A percentile compares a stretch with the other conserved stretches of the same genome.
phyloP scores from a whole-genome alignment of 176 grass and related monocot genomes.

The Coix lacrymajobi region DNA sequence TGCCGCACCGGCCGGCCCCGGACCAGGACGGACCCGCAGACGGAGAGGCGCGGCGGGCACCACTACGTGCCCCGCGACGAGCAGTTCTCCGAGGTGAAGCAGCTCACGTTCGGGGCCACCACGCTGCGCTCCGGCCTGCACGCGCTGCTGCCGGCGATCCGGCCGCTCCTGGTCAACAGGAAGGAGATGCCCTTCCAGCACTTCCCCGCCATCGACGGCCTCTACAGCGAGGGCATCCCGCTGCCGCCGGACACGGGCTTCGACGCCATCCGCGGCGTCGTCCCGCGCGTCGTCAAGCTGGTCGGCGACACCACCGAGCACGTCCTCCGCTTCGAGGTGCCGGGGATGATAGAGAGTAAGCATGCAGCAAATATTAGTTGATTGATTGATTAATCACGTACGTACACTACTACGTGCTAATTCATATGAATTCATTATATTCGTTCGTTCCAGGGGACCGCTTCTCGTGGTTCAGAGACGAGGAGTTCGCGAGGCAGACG shows the following conservation, averaged over 20 bases:
- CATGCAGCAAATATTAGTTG: too few relatives aligned
- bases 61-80: slow-evolving; percentile 73
- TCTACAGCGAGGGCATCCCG: slow-evolving; percentile 58
- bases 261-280: slow-evolving; percentile 20
- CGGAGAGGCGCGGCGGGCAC: slow-evolving; percentile 34
- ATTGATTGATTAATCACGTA: too few relatives aligned
- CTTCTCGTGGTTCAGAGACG: slow-evolving; percentile 76
- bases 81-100: slow-evolving; percentile 78
- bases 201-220: slow-evolving; percentile 77
- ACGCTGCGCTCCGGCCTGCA: slow-evolving; percentile 56
- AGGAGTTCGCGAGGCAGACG: slow-evolving; percentile 76
- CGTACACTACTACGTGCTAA: too few relatives aligned
- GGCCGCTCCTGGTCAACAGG: slow-evolving; percentile 24
- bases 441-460: slow-evolving; percentile 53
- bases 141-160: slow-evolving; percentile 45
- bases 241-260: slow-evolving; percentile 25
- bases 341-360: slow-evolving; percentile 64
- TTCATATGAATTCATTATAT: too few relatives aligned
- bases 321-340: slow-evolving; percentile 75
- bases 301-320: slow-evolving; percentile 46
- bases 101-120: slow-evolving; percentile 46
- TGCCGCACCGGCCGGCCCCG: slow-evolving; percentile 62
- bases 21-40: slow-evolving; percentile 20
- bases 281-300: slow-evolving; percentile 55
- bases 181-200: slow-evolving; percentile 47